Evolutionary conservation across 2,329 filamentous ascomycete genomes (phyloP), one percentile per base, ranked within the genome.

Genomic region (Beauveria caledonica): DNA sequence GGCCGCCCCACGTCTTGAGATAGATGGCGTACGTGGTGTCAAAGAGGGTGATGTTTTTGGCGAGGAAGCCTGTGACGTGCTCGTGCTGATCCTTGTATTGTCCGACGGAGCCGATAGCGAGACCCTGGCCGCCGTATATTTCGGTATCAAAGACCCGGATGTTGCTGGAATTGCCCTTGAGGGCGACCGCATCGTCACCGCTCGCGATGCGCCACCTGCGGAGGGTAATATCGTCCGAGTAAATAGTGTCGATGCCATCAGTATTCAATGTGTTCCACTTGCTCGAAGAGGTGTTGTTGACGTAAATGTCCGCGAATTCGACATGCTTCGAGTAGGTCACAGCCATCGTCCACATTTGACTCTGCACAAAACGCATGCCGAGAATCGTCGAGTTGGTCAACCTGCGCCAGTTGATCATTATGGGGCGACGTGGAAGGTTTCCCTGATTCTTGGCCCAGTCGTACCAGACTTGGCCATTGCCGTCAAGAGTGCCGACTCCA

Each of bases 391-490:
- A 78, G 65, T 84, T 78, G 5, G 69, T 78, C 3, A 80, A 72
- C 3, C 73, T 70, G 19, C 71, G 64, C 54, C 71, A 71, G 61
- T 73, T 77, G 65, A 85, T 76, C 19, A 79, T 82, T 64, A 85
- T 77, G 9, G 81, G 81, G 10, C 82, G 74, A 13, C 76, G 69
- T 3, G 77, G 72, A 60, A 79, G 73, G 62, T 83, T 83, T 36
- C 73, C 75, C 11, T 66, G 65, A 15, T 74, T 72, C 29, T 71
- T 68, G 53, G 76, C 74, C 68, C 76, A 80, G 62, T 81, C 74
- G 65, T 86, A 85, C 83, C 83, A 86, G 3, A 77, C 74, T 65
- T 85, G 79, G 2, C 83, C 83, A 65, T 86, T 85, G 10, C 83
- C 83, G 66, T 85, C 76, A 15, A 86, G 70, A 2, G 78, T 83